Base-by-base conservation (phyloP, 148 eudicot genomes). In the Pouteria glomerata region DNA sequence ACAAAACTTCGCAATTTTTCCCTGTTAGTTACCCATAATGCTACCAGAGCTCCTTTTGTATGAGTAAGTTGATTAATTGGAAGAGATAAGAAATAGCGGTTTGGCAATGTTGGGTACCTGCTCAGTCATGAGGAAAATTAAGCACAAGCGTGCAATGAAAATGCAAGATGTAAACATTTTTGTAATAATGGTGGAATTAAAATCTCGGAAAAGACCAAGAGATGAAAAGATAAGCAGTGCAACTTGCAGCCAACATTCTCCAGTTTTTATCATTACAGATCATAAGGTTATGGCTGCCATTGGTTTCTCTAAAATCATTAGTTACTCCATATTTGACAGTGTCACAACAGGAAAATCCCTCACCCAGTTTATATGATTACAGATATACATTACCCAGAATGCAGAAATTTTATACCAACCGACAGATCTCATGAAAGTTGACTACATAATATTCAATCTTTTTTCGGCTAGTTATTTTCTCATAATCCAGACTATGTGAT, bases 1-100 rank as follows among this genome's bases (percentile, higher is more conserved):
- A 95, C 93, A 77, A 89, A 95, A 61, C 60, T 70, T 34, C 97
- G 83, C 57, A 95, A 69, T 68, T 95, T 91, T 74, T 95, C 97
- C 82, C 96, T 86, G 81, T 95, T 95, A 51, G 98, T 91, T 34
- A 95, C 90, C 98, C 98, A 95, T 77, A 95, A 81, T 58, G 93
- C 98, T 67, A 95, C 87, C 47, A 95, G 76, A 35, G 98, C 97
- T 52, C 98, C 98, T 62, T 59, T 72, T 33, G 85, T 77, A 79
- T 88, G 97, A 64, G 85, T 66, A 67, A 95, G 89, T 78, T 82
- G 75, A 80, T 78, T 80, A 10, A 95, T 77, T 21, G 98, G 97
- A 80, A 95, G 82, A 57, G 91, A 85, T 57, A 95, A 74, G 74
- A 95, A 95, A 77, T 88, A 82, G n/a, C 93, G 78, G 71, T 88